Evolutionary conservation across 495 filamentous ascomycete genomes (phyloP), one percentile per base, ranked within the genome.

Genomic region (Neurospora sp.): DNA sequence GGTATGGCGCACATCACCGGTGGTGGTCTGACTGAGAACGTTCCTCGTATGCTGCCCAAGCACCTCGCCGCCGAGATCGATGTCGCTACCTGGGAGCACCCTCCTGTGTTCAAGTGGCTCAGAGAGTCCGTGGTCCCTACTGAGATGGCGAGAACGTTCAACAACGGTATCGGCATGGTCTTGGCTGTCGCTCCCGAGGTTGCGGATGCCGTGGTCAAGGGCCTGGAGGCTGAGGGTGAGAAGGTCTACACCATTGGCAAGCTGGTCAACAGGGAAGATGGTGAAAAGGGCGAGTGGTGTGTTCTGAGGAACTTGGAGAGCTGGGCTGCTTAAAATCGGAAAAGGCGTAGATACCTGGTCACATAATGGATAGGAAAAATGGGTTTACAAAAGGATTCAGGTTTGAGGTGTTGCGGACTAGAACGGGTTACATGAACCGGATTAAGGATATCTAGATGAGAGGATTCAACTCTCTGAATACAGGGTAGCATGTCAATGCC

Each of bases 1-100:
- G 96, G 96, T 75, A 92, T 98, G 79, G 91, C 95, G 8, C 96
- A 99, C 80, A 97, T 99, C 83, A 99, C 96, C 3, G 96, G 96
- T 39, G 96, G 96, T 72, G 96, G 96, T 7, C 86, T 98, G 18
- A 85, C 90, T 10, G 96, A 99, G 79, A 98, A 98, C 84, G 89
- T 99, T 6, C 96, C 96, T 35, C 88, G 96, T 39, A 97, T 97
- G 92, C 87, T 99, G 4, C 96, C 96, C 1, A 72, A 82, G 2
- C 84, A 89, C 38, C 88, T 98, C 5, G 86, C 91, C 5, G 94
- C 92, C 11, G 87, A 91, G 77, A 87, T 99, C 70, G 91, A 97
- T 75, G 91, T 92, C 18, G 79, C 82, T 23, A 78, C 85, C 1
- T 98, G 95, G 93, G 62, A 84, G 18, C 85, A 91, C 44, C 93